phyloP scores from a whole-genome alignment of 2,329 filamentous ascomycete species.

The Fusarium humuli region DNA sequence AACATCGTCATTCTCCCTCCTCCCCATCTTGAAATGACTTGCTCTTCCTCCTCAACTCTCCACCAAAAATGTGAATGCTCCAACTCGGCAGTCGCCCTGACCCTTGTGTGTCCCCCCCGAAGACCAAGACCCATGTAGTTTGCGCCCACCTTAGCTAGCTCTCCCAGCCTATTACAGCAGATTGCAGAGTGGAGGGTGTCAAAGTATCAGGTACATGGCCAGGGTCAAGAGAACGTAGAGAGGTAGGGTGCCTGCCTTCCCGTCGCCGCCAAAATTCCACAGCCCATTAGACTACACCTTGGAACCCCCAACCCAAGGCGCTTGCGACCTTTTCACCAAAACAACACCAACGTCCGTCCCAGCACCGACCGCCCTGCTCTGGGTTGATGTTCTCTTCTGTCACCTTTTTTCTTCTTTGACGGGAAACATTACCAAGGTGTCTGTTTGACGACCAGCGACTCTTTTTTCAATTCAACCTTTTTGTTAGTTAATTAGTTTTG shows the following conservation, averaged over 20 bases:
- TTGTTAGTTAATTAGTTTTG: slow-evolving; percentile 5
- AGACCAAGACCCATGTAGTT: slow-evolving; percentile 3
- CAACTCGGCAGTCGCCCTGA: slow-evolving; percentile 47
- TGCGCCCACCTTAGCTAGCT: slow-evolving; percentile 29
- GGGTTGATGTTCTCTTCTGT: slow-evolving; percentile 34
- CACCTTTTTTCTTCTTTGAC: slow-evolving; percentile 20
- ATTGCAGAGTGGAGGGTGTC: slow-evolving; percentile 24
- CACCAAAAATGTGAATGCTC: slow-evolving; percentile 36
- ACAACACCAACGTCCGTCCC: slow-evolving; percentile 43
- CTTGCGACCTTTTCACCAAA: slow-evolving; percentile 49
- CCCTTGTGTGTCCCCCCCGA: slow-evolving; percentile 38
- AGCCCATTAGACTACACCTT: slow-evolving; percentile 37
- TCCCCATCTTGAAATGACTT: slow-evolving; percentile 16
- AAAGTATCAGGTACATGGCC: slow-evolving; percentile 37
- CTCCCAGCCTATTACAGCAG: slow-evolving; percentile 20
- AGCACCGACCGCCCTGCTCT: slow-evolving; percentile 41
- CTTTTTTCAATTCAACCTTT: neutral
- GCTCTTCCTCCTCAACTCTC: slow-evolving; percentile 9
- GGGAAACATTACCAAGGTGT: slow-evolving; percentile 1
- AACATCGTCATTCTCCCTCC: slow-evolving; percentile 21
- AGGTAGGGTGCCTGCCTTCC: slow-evolving; percentile 28
- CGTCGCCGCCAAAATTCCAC: slow-evolving; percentile 44
- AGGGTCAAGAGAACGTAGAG: neutral
- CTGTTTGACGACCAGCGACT: slow-evolving; percentile 30
- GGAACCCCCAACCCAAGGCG: slow-evolving; percentile 44